Evolutionary conservation across 371 early-diverging fungal genomes (phyloP).

Genomic region (Encephalitozoon intestinalis): DNA sequence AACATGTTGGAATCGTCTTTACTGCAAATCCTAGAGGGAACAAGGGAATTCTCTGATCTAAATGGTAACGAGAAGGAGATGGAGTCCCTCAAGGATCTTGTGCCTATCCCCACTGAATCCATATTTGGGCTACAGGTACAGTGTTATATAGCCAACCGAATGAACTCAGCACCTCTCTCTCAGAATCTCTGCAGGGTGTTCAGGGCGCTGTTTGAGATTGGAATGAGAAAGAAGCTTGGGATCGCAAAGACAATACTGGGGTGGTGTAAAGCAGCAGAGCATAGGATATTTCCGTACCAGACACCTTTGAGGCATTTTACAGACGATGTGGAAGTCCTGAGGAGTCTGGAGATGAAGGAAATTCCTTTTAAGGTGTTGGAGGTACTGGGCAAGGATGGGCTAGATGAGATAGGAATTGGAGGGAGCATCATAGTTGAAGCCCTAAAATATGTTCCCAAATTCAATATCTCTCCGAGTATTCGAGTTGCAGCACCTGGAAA

Average conservation of each 20-base stretch:
- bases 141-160: not conserved
- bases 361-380: not conserved
- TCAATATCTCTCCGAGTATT: not conserved
- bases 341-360: not conserved
- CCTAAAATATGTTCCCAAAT: not conserved
- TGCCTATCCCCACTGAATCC: not conserved
- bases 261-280: not conserved
- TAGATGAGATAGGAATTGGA: not conserved
- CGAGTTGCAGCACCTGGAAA: not conserved
- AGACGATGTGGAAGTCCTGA: not conserved
- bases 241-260: not conserved
- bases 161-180: not conserved
- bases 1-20: not conserved
- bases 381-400: not conserved
- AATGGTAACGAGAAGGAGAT: not conserved
- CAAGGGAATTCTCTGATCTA: not conserved
- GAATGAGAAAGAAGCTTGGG: not conserved
- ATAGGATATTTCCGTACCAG: constrained; percentile 4
- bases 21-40: not conserved
- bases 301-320: not conserved
- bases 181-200: constrained; percentile 1
- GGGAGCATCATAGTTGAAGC: not conserved
- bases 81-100: not conserved
- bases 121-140: not conserved
- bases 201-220: not conserved